Base-by-base conservation (phyloP, 2,329 filamentous ascomycete genomes). In the Penicillium nordicum region DNA sequence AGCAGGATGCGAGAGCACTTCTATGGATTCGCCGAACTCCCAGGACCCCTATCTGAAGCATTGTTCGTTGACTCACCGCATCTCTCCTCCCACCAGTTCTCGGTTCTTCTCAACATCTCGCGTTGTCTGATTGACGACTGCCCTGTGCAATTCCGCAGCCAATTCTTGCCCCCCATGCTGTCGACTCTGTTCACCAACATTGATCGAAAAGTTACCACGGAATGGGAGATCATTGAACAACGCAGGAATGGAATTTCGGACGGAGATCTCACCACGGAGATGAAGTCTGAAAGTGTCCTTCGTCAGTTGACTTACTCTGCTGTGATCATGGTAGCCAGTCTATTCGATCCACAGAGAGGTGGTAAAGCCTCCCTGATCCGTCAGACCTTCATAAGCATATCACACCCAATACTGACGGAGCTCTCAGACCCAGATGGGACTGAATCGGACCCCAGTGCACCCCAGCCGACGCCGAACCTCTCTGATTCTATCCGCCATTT, bases 281-380 rank as follows among this genome's bases (percentile, higher is more conserved):
- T 99, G 94, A 96, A 97, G 75, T 88, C 90, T 7, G 94, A 99
- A 73, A 97, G 93, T 69, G 95, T 99, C 30, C 78, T 99, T 44
- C 86, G 94, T 21, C 92, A 97, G 71, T 82, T 97, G 48, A 97
- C 93, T 0, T 94, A 95, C 73, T 91, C 91, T 4, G 90, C 92
- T 1, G 91, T 97, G 30, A 87, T 94, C 65, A 91, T 97, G 82
- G 88, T 97, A 60, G 90, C 91, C 8, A 89, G 91, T 63, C 86
- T 97, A 65, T 80, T 99, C 23, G 92, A 96, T 70, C 89, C 92
- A 14, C 79, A 80, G 56, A 77, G 79, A 80, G 76, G 80, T 75
- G 72, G 87, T 85, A 87, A 79, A 68, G 65, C 34, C n/a, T 23
- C 23, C 48, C 41, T 14, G 5, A 25, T 16, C 23, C 25, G 27